Evolutionary conservation across 257 asterid genomes (phyloP), one percentile per base, ranked within the genome.

Genomic region (Buddleja alternifolia): DNA sequence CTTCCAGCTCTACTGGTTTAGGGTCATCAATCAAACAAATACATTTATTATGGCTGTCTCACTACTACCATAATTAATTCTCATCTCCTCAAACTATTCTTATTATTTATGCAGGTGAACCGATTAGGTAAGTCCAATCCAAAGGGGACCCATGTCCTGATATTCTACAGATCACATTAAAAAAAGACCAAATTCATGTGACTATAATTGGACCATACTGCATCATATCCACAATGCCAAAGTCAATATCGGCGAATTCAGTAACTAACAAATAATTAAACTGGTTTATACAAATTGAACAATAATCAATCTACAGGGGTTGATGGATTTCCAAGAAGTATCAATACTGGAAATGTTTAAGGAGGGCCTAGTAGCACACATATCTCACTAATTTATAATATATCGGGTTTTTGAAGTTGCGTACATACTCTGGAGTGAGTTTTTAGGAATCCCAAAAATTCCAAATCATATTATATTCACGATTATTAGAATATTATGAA

Each of bases 21-120:
- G 71, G 60, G 60, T 52, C 54, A 53, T 53, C 65, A 69, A 69
- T 55, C 62, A 67, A 47, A 45, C 60, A 74, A 66, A 20, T 39
- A 61, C 62, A 77, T 75, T 76, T 64, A 79, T 61, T 82, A 72
- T 25, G 80, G 80, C 73, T 75, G 82, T 29, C 72, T 71, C 77
- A 47, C 60, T 54, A 75, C 65, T n/a, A 1, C 82, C 78, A 77
- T 40, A 61, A 67, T 80, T 23, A 58, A 74, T 72, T 78, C 72
- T 47, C 51, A 67, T 66, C 66, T 59, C 66, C 67, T 70, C 20
- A 48, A 42, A 69, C 70, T 66, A 52, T 60, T 57, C 71, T 52
- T 59, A 70, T 76, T 66, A 60, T 60, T 40, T 63, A 55, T 56
- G 75, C 62, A 61, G 80, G 77, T 83, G 80, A 82, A 71, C 78